A percentile compares a stretch with the other conserved stretches of the same genome.
These are phyloP conservation scores for Tricharina praecox DNA, from an alignment of 495 filamentous ascomycete species.

Conservation along the genomic window DNA sequence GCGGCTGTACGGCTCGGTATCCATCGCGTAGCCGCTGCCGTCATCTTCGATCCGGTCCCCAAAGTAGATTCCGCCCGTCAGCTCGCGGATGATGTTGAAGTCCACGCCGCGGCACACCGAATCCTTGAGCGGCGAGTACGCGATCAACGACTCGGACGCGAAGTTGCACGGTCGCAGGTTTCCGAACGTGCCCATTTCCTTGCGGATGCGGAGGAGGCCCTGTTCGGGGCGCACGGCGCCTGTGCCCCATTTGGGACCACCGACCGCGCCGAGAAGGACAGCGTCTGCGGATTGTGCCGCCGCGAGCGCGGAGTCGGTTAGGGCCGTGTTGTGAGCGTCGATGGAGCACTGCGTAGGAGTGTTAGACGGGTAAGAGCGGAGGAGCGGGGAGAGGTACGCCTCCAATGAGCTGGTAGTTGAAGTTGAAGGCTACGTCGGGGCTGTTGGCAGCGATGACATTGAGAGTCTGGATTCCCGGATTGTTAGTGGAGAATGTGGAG, in stretches of 20 bases:
- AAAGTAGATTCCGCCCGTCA: conserved; percentile 95
- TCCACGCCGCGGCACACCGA: conserved; percentile 72
- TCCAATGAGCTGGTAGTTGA: conserved; percentile 80
- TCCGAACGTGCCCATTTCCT: conserved; percentile 84
- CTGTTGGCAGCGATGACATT: conserved; percentile 53
- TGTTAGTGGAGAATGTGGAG: conserved; percentile 1
- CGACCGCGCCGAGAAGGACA: conserved; percentile 84
- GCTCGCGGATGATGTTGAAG: conserved; percentile 87
- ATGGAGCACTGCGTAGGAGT: conserved; percentile 61
- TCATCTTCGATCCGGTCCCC: conserved; percentile 81
- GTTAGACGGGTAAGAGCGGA: neutral
- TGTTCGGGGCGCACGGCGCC: conserved; percentile 82
- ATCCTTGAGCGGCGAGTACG: conserved; percentile 75
- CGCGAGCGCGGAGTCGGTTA: conserved; percentile 68
- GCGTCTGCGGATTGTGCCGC: conserved; percentile 85
- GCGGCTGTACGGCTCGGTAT: conserved; percentile 80
- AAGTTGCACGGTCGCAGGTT: conserved; percentile 98
- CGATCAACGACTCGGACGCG: conserved; percentile 73
- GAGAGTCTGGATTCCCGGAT: conserved; percentile 45
- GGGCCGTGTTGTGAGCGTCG: conserved; percentile 55
- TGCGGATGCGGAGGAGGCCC: conserved; percentile 82
- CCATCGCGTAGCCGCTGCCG: conserved; percentile 58
- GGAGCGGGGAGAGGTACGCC: conserved; percentile 44
- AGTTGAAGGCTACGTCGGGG: conserved; percentile 62
- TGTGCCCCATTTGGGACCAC: conserved; percentile 94